Base-by-base conservation (phyloP, 2,329 filamentous ascomycete genomes). In the Bertia moriformis region DNA sequence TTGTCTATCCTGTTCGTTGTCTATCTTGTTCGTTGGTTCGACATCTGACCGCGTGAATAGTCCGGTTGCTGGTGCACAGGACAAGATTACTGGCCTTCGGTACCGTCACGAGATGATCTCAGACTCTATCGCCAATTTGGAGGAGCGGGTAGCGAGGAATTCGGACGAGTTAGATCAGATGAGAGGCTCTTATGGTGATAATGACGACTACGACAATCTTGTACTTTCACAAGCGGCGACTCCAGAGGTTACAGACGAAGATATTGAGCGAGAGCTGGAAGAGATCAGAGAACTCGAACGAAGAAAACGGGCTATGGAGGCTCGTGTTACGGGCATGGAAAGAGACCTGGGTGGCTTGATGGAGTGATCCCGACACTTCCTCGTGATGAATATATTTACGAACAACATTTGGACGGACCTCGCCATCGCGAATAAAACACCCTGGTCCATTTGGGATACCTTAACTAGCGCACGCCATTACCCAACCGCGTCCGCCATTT, bases 281-380 rank as follows among this genome's bases (percentile, higher is more conserved):
- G 62, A 77, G 46, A 70, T 79, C 39, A 57, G 58, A 40, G 69
- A 72, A 42, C 54, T 80, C 14, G 75, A 80, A 50, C 55, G 55
- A 40, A 75, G 67, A 54, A 79, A 78, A 55, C 65, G 61, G 36
- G 57, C 54, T 2, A 55, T 80, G 7, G 74, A 79, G 49, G 67
- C 69, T 18, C 62, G 74, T 18, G 73, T 80, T 15, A 67, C 59
- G 19, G 73, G 70, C 1, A 77, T 80, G 67, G 73, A 75, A 41
- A 66, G 65, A 47, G 74, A 79, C 49, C 61, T 79, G 12, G 72
- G 70, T 22, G 71, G 71, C 2, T 49, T 76, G 18, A 55, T 73
- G 49, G 57, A 69, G 44, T 72, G 56, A 66, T 37, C 18, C 22
- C 7, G n/a, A n/a, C n/a, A 27, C n/a, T 27, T 27, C n/a, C n/a